Evolutionary conservation across 306 rosid genomes (phyloP).

Genomic region (Glycyrrhiza uralensis): DNA sequence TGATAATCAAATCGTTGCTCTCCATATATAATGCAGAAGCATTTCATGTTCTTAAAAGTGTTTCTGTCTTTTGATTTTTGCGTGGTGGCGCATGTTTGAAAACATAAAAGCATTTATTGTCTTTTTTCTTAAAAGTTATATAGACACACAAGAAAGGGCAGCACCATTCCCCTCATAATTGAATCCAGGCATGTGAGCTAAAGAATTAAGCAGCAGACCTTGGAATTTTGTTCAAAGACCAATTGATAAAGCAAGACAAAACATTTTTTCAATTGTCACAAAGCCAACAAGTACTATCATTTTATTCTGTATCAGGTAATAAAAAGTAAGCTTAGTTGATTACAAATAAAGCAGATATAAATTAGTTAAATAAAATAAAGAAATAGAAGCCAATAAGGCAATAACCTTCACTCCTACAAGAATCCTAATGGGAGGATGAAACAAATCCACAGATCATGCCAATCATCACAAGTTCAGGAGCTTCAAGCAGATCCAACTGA

Average conservation of each 20-base stretch:
- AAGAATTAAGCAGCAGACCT: not conserved
- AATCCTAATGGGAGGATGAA: not conserved
- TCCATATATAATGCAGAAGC: not conserved
- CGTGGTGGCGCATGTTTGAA: not conserved
- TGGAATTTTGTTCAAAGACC: not conserved
- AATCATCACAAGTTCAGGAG: not conserved
- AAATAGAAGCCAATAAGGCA: conserved; percentile 17
- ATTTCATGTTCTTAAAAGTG: not conserved
- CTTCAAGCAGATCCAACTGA: conserved; percentile 48
- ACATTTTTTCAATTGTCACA: conserved; percentile 21
- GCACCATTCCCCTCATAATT: not conserved
- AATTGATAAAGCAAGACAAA: conserved; percentile 12
- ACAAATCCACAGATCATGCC: conserved; percentile 9
- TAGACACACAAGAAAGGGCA: not conserved
- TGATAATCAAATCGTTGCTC: too few species aligned
- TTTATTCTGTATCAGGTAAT: conserved; percentile 28
- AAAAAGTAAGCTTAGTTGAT: conserved; percentile 13
- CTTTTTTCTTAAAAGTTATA: too few species aligned
- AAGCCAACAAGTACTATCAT: conserved; percentile 4
- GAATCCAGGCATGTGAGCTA: not conserved
- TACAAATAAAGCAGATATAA: conserved; percentile 19
- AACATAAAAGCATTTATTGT: not conserved
- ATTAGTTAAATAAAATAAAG: conserved; percentile 10
- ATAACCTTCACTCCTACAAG: conserved; percentile 18
- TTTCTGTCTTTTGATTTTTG: not conserved